A percentile compares a stretch with the other conserved stretches of the same genome.
These are phyloP conservation scores for Aspergillus arachidicola DNA, from an alignment of 2,329 filamentous ascomycete species.

Conservation along the genomic window DNA sequence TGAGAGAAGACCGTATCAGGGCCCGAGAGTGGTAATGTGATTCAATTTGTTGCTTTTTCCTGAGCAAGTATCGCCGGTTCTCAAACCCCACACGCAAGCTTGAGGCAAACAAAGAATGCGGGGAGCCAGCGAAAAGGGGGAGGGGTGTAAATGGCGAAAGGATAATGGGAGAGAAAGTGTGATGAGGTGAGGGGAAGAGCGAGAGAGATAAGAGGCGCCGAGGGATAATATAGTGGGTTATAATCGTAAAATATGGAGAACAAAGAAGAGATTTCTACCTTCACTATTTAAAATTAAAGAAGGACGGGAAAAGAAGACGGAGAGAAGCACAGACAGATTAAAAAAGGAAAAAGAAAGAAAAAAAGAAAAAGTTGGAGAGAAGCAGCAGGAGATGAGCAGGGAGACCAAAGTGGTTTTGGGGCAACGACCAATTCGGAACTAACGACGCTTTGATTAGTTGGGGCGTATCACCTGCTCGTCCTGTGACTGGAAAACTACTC, in stretches of 20 bases:
- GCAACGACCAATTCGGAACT: conserved; percentile 8
- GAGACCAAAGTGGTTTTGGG: conserved; percentile 4
- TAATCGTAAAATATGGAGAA: neutral
- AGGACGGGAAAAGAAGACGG: conserved; percentile 12
- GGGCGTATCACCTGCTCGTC: conserved; percentile 15
- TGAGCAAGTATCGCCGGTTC: neutral
- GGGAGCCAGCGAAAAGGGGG: conserved; percentile 15
- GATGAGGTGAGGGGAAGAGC: neutral
- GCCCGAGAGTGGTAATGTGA: neutral
- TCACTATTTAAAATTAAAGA: conserved; percentile 11
- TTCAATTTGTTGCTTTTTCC: neutral
- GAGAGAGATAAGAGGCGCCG: neutral
- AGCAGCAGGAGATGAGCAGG: conserved; percentile 2
- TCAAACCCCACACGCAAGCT: conserved; percentile 21
- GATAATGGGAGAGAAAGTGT: neutral
- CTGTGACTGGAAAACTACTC: neutral
- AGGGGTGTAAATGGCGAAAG: conserved; percentile 3
- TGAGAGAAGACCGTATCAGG: neutral
- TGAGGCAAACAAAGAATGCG: conserved; percentile 20
- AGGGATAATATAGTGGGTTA: neutral
- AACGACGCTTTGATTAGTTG: conserved; percentile 16
- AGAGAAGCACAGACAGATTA: conserved; percentile 2
- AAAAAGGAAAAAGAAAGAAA: neutral
- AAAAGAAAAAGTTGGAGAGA: neutral
- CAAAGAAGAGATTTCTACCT: conserved; percentile 9